Evolutionary conservation across 164 flowering plant genomes (phyloP).

Genomic region (Piper longum): DNA sequence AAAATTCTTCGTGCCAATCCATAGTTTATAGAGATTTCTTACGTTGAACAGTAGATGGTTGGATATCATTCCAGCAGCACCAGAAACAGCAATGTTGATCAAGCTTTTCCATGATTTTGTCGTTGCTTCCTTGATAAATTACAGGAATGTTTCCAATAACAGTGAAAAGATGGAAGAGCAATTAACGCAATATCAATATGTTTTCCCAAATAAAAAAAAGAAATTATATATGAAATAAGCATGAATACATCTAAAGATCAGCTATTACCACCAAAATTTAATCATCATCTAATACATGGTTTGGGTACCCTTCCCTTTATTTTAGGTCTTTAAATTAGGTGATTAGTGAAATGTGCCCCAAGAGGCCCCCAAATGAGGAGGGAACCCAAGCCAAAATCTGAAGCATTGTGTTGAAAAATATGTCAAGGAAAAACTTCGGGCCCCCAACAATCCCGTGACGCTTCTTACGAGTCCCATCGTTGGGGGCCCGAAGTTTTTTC

Average conservation of each 20-base stretch:
- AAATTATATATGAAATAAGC: background rate
- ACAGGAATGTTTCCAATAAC: background rate
- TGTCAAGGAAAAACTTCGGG: too few species aligned
- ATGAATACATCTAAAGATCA: background rate
- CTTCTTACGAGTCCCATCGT: too few species aligned
- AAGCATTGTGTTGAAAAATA: too few species aligned
- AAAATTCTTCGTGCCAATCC: background rate
- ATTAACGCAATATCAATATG: background rate
- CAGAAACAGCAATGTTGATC: conserved; percentile 80
- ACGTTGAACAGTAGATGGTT: conserved; percentile 95
- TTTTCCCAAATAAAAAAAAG: background rate
- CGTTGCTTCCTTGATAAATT: conserved; percentile 51
- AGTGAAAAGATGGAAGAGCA: background rate
- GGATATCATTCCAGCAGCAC: conserved; percentile 97
- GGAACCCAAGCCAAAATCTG: too few species aligned
- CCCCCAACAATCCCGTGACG: too few species aligned
- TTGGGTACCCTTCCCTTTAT: background rate
- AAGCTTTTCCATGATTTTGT: conserved; percentile 84
- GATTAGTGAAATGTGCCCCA: too few species aligned
- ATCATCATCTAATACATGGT: background rate
- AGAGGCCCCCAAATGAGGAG: too few species aligned
- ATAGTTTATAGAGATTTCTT: conserved; percentile 10
- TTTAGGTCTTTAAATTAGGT: too few species aligned
- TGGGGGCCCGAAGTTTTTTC: too few species aligned
- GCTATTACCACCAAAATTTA: background rate